Evolutionary conservation across 176 grass and related monocot species (phyloP), one percentile per base, ranked within the genome.

Genomic region (Cenchrus americanus): DNA sequence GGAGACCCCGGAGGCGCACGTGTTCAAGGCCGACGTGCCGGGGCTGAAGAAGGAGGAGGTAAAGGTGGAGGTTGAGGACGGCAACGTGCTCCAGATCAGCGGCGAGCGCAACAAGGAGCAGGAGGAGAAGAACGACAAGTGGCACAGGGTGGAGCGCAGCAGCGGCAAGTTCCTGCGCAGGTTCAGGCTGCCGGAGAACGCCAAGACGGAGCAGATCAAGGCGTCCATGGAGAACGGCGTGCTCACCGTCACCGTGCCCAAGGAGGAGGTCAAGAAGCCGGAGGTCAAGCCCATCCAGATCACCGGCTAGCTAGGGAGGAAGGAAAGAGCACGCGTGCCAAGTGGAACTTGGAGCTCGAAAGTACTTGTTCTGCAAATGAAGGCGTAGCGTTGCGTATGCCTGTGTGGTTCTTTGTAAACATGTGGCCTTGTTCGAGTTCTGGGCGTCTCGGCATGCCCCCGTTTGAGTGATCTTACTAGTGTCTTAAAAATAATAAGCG

Each of bases 21-120:
- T 92, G 68, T 92, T 92, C 86, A 86, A 89, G 90, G 86, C 90
- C 2, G 90, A 92, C 6, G 73, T 92, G 8, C 90, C 86, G 11
- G 90, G 90, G 60, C 32, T 92, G 19, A 92, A 86, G 83, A 86
- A 89, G 83, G 90, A 92, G 86, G 90, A 92, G 69, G 86, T 92
- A 1, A 91, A 91, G 81, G 85, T 91, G 22, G 85, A 91, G 63
- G 81, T 91, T 3, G 89, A 91, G 71, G 85, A 89, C 7, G 86
- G 75, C 79, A 92, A 86, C 47, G 13, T 92, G 5, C 83, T 92
- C 3, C 83, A 83, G 68, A 92, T 92, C 83, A 92, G 86, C 53
- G 86, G 90, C 61, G 86, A 89, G 83, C 65, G 90, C 53, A 86
- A 10, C 86, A 88, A 79, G 62, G 86, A 92, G 74, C 78, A 89